Conservation (phyloP, 495 filamentous ascomycete genomes). For the Lepraria neglecta region DNA sequence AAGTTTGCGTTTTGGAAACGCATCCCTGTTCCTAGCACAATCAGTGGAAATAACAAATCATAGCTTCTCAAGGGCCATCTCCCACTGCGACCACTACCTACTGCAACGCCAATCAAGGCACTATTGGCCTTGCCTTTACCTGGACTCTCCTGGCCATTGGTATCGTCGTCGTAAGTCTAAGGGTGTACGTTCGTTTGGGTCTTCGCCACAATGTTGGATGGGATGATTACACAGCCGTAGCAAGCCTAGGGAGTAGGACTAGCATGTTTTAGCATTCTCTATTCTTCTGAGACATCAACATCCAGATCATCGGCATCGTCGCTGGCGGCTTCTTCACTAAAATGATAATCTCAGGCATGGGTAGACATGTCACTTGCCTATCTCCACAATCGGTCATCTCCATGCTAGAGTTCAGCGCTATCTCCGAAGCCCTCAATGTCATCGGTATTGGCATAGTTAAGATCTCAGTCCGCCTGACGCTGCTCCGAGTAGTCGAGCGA, state of each 20-base stretch:
- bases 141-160: slow-evolving; percentile 16
- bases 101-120: slow-evolving; percentile 15
- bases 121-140: background rate
- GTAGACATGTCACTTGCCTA: slow-evolving; percentile 14
- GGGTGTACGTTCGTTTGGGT: slow-evolving; percentile 15
- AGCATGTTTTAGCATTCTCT: background rate
- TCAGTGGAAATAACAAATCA: background rate
- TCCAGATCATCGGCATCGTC: slow-evolving; percentile 7
- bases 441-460: slow-evolving; percentile 17
- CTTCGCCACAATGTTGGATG: slow-evolving; percentile 13
- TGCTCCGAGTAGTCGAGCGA: slow-evolving; percentile 17
- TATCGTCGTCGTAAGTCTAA: slow-evolving; percentile 11
- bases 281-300: background rate
- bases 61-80: background rate
- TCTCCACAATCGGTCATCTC: slow-evolving; percentile 2
- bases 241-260: slow-evolving; percentile 11
- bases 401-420: slow-evolving; percentile 13
- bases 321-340: slow-evolving; percentile 19
- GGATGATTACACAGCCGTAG: slow-evolving; percentile 21
- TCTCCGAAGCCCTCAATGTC: slow-evolving; percentile 10
- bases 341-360: slow-evolving; percentile 16
- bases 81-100: background rate
- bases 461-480: slow-evolving; percentile 17
- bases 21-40: background rate
- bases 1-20: background rate